Percentiles rank a stretch among this genome's conserved stretches.
phyloP scores from a whole-genome alignment of 1,139 yeast species.

The Meyerozyma guilliermondii region DNA sequence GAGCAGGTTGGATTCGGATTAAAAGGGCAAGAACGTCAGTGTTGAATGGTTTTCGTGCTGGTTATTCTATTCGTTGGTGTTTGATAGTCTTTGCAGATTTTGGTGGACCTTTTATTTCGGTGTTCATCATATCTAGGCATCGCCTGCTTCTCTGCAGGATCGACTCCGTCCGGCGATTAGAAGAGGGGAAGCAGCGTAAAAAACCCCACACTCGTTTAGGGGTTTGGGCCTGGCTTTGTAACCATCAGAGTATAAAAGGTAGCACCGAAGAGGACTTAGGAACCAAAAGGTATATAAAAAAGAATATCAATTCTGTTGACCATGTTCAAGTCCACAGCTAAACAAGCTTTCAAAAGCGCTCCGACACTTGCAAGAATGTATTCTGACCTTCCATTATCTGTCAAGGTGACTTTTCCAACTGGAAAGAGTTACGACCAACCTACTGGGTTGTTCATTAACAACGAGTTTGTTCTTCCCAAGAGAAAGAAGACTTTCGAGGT shows the following conservation, averaged over 20 bases:
- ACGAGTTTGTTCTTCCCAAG: constrained; percentile 12
- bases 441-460: constrained; percentile 16
- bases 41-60: too few species aligned
- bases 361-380: not conserved
- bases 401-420: constrained; percentile 54
- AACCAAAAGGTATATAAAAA: not conserved
- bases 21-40: too few species aligned
- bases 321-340: constrained; percentile 1
- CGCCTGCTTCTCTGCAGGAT: not conserved
- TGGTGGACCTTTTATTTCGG: too few species aligned
- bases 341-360: not conserved
- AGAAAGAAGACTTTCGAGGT: constrained; percentile 12
- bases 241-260: not conserved
- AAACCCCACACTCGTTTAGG: not conserved
- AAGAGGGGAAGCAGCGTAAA: not conserved
- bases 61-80: too few species aligned
- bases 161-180: not conserved
- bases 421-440: constrained; percentile 56
- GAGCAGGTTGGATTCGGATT: not conserved
- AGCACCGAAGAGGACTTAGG: not conserved
- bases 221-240: not conserved
- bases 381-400: constrained; percentile 34
- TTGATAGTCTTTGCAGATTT: too few species aligned
- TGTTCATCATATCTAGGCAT: too few species aligned
- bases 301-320: not conserved